phyloP scores from a whole-genome alignment of 768 basidiomycete species.

The Rhizopogon sp. region DNA sequence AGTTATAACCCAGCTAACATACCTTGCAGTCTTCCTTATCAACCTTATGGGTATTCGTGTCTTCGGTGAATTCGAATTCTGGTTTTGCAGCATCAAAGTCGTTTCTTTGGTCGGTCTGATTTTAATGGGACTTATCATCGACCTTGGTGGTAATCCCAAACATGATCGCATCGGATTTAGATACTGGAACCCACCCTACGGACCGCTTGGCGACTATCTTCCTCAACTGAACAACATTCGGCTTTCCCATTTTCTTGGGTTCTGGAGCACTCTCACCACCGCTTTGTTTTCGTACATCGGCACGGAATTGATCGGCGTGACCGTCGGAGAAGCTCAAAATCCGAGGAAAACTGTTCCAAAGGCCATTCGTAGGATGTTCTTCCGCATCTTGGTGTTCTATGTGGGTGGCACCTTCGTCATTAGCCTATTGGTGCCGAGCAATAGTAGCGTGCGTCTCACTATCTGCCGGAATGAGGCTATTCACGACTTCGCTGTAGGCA shows the following conservation, averaged over 20 bases:
- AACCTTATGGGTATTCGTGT: constrained; percentile 61
- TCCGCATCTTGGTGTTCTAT: constrained; percentile 26
- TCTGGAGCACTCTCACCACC: constrained; percentile 26
- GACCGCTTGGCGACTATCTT: constrained; percentile 19
- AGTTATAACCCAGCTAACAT: neutral
- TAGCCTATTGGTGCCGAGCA: constrained; percentile 35
- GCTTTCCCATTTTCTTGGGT: constrained; percentile 28
- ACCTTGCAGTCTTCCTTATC: constrained; percentile 40
- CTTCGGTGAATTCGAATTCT: constrained; percentile 55
- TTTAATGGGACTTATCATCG: constrained; percentile 46
- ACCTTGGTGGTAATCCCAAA: constrained; percentile 45
- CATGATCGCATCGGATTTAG: constrained; percentile 40
- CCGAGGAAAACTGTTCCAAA: constrained; percentile 37
- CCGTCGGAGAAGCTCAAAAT: constrained; percentile 34
- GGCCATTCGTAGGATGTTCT: constrained; percentile 37
- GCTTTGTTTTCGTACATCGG: constrained; percentile 32
- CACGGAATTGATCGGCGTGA: constrained; percentile 34
- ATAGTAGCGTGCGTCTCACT: constrained; percentile 25
- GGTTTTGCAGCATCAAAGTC: constrained; percentile 44
- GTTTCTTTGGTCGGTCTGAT: constrained; percentile 35
- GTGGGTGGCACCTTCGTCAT: constrained; percentile 34
- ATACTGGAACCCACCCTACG: constrained; percentile 33
- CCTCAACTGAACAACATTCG: constrained; percentile 30
- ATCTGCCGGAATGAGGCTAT: constrained; percentile 8
- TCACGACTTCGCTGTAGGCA: constrained; percentile 12